Conservation (phyloP, 495 filamentous ascomycete genomes). For the Penicillium daleae region DNA sequence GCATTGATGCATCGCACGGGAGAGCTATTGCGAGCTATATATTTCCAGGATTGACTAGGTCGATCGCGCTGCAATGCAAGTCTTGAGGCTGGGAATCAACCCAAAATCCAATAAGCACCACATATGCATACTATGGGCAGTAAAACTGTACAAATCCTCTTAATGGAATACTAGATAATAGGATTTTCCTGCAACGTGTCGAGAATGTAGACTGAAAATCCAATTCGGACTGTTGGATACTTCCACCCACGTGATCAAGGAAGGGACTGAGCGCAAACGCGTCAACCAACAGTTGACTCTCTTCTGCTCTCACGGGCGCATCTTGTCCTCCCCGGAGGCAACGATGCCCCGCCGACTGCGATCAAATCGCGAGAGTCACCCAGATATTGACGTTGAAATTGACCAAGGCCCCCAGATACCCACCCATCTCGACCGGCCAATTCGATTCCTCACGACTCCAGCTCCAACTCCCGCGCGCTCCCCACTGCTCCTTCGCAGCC, state of each 20-base stretch:
- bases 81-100: not conserved
- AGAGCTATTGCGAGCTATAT: no score
- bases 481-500: not conserved
- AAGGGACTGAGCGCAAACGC: not conserved
- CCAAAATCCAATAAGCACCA: no score
- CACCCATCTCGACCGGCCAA: not conserved
- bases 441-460: slow-evolving; percentile 1
- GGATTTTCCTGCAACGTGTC: no score
- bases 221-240: no score
- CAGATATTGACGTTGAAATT: not conserved
- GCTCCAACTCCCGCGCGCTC: not conserved
- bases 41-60: not conserved
- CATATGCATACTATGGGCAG: no score
- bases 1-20: no score
- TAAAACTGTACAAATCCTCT: no score
- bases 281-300: not conserved
- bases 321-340: not conserved
- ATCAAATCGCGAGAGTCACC: not conserved
- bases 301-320: not conserved
- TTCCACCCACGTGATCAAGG: not conserved
- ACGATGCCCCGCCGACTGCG: slow-evolving; percentile 2
- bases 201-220: no score
- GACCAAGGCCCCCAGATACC: not conserved
- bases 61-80: not conserved
- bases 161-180: no score